Evolutionary conservation across 768 basidiomycete species (phyloP), one percentile per base, ranked within the genome.

Genomic region (Lentinula sp.): DNA sequence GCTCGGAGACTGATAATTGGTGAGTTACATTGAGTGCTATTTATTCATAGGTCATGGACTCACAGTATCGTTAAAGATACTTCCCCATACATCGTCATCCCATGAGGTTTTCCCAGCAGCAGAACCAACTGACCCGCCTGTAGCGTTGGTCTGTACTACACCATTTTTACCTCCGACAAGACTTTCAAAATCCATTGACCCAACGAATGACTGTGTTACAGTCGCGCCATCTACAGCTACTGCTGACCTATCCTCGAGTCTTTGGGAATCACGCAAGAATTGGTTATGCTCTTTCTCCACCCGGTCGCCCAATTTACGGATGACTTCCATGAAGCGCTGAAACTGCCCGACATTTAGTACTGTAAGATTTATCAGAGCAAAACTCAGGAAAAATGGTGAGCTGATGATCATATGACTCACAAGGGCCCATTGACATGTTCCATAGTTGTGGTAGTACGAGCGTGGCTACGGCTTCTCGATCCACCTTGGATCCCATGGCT

Each of bases 341-440:
- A 98, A 99, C 74, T 99, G 97, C 35, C 85, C 81, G 13, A 93
- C 77, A 65, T 82, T 93, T n/a, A 93, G 68, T 39, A 93, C 90
- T 91, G 64, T 35, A 35, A 46, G 58, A 46, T 16, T 10, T 15
- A 23, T 42, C 3, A 20, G 59, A 52, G 51, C 42, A 1, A 4
- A 39, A 61, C 20, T 49, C 32, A 59, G 9, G 39, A 20, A 33
- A 45, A 13, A 23, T 28, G 28, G 28, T 28, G 28, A 46, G 13
- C 10, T n/a, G n/a, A n/a, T n/a, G n/a, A 39, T 36, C 4, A 42
- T 46, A 35, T 6, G 6, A 81, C 90, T 67, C 69, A 93, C 93
- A 71, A 59, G 95, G 95, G 28, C 94, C 95, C 77, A 98, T 96
- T 3, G 91, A 95, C 95, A 99, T 98, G 3, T 89, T 79, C 97